Base-by-base conservation (phyloP, 306 rosid species). In the Aeschynomene evenia region DNA sequence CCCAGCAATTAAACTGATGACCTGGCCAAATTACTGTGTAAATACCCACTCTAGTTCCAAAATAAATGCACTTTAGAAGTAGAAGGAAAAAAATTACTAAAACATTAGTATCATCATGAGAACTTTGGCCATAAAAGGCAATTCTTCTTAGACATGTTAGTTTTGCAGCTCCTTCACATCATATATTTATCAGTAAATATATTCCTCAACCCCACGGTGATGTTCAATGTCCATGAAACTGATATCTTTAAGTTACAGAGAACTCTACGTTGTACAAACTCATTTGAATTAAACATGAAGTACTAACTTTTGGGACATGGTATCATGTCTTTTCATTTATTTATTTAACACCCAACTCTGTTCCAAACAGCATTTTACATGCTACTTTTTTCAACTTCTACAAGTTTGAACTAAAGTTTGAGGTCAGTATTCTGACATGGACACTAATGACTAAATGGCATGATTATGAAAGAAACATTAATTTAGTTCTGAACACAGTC, bases 401-500 rank as follows among this genome's bases (percentile, higher is more conserved):
- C 15, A 64, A 59, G 33, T 15, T 59, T 34, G 13, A 49, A 34
- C 14, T 8, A 6, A 55, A 20, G 60, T 19, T 20, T 7, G 19
- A 29, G 55, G 49, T 37, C 29, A 74, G 18, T 29, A 34, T 57
- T 22, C 46, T 16, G 65, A 34, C 23, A 48, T 40, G 19, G 31
- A 19, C 22, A 11, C 19, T n/a, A 12, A 50, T 33, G 45, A 45
- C 19, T 15, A 37, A 24, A 64, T 9, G 40, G 10, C 72, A 33
- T 33, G 66, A 49, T 18, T 55, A 45, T 40, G 48, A 45, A 50
- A 67, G 14, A 73, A 68, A 34, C 63, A 66, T 45, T 55, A 15
- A 40, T 77, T 68, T 59, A 63, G 28, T 59, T 37, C 43, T 16
- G 18, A 28, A 36, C 43, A 68, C 8, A 49, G 62, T 40, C 26